Evolutionary conservation across 495 filamentous ascomycete genomes (phyloP).

Genomic region (Aspergillus incahuasiensis): DNA sequence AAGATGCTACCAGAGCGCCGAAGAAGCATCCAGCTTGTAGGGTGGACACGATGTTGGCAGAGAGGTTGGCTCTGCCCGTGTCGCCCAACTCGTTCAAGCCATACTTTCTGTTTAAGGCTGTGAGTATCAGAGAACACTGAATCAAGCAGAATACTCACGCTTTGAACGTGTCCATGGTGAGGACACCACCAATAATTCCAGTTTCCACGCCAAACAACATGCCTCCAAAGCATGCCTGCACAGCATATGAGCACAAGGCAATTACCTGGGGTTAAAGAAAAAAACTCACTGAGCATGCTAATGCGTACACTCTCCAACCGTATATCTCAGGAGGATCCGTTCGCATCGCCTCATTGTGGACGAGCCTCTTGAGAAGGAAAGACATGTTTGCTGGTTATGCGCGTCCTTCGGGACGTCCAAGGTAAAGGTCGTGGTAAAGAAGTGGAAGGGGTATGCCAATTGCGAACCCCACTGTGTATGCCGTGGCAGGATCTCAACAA

Average conservation of each 20-base stretch:
- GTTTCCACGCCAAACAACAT: conserved; percentile 68
- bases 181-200: conserved; percentile 66
- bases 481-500: not conserved
- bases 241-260: conserved; percentile 1
- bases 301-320: conserved; percentile 66
- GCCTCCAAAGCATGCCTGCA: conserved; percentile 68
- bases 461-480: not conserved
- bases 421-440: not conserved
- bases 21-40: conserved; percentile 67
- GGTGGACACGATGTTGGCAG: conserved; percentile 54
- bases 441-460: not conserved
- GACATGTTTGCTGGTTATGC: conserved; percentile 23
- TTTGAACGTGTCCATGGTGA: conserved; percentile 59
- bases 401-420: not conserved
- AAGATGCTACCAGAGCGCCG: conserved; percentile 55
- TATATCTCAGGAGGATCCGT: conserved; percentile 71
- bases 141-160: conserved; percentile 29
- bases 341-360: conserved; percentile 77
- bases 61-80: conserved; percentile 35
- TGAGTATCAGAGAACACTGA: not conserved
- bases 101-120: conserved; percentile 37
- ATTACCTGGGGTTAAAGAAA: not conserved
- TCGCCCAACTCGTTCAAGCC: conserved; percentile 52
- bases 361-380: conserved; percentile 56
- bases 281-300: conserved; percentile 61